Conservation (phyloP, 768 basidiomycete species). For the Calocera viscosa region DNA sequence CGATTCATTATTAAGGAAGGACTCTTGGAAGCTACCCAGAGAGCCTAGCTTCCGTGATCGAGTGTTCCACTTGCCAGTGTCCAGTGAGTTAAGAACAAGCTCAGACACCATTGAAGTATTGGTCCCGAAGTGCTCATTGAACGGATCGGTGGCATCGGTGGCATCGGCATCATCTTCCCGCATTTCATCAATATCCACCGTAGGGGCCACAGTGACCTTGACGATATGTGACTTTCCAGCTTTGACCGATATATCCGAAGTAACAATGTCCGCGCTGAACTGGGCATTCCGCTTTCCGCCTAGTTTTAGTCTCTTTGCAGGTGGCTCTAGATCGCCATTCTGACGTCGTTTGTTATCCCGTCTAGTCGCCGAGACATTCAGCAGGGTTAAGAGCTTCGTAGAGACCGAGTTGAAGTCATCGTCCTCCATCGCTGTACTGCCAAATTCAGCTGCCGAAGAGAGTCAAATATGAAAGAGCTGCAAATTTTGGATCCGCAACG, state of each 20-base stretch:
- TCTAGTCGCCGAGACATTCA: conserved; percentile 80
- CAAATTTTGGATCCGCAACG: background rate
- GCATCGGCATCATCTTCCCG: conserved; percentile 15
- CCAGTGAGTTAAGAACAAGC: conserved; percentile 39
- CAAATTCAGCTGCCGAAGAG: background rate
- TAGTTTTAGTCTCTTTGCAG: conserved; percentile 35
- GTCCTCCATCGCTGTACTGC: conserved; percentile 7
- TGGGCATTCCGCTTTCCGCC: conserved; percentile 26
- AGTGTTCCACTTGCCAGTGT: conserved; percentile 45
- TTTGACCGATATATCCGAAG: conserved; percentile 3
- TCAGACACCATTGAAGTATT: conserved; percentile 15
- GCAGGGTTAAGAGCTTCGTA: conserved; percentile 70
- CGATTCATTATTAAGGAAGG: conserved; percentile 33
- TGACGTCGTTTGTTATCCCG: conserved; percentile 26
- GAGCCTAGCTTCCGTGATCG: conserved; percentile 40
- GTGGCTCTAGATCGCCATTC: conserved; percentile 12
- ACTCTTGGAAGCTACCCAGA: conserved; percentile 45
- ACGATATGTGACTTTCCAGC: conserved; percentile 10
- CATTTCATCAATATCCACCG: conserved; percentile 16
- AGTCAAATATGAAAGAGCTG: background rate
- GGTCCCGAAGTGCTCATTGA: conserved; percentile 8
- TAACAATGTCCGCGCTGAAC: background rate
- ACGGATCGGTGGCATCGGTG: background rate
- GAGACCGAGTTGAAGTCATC: conserved; percentile 34
- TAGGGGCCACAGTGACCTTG: background rate